Evolutionary conservation across 768 basidiomycete species (phyloP).

Genomic region (Lactarius sanguifluus): DNA sequence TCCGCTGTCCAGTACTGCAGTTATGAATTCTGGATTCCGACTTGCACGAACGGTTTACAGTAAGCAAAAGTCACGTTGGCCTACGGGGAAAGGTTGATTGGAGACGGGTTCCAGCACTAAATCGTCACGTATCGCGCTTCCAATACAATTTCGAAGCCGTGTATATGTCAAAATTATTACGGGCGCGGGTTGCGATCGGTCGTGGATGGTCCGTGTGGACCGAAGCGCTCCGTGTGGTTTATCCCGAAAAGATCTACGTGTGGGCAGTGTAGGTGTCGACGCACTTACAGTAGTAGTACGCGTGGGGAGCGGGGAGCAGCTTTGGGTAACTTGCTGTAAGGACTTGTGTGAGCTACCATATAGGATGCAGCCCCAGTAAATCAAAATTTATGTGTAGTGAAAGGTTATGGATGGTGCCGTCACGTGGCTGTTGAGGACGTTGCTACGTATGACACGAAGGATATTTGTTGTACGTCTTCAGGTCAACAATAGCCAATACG

Average conservation of each 20-base stretch:
- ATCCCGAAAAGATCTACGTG: too few species aligned
- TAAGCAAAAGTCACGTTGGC: neutral
- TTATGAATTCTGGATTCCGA: neutral
- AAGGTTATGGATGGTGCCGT: neutral
- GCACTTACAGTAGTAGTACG: too few species aligned
- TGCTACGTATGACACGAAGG: too few species aligned
- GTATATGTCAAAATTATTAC: neutral
- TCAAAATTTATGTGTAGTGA: neutral
- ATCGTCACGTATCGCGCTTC: too few species aligned
- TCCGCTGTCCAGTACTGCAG: too few species aligned
- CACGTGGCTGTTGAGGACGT: neutral
- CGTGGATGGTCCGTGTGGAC: too few species aligned
- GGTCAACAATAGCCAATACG: too few species aligned
- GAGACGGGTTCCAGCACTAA: neutral
- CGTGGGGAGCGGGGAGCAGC: too few species aligned
- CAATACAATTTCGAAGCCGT: neutral
- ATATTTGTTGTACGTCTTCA: too few species aligned
- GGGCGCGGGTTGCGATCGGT: neutral
- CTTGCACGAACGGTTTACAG: neutral
- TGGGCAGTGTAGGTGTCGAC: too few species aligned
- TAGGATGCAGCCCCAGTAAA: neutral
- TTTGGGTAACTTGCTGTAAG: too few species aligned
- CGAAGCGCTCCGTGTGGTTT: too few species aligned
- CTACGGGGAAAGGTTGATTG: neutral
- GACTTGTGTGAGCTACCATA: neutral